phyloP scores from a whole-genome alignment of 2,329 filamentous ascomycete genomes.

The Cladosporium sp. region DNA sequence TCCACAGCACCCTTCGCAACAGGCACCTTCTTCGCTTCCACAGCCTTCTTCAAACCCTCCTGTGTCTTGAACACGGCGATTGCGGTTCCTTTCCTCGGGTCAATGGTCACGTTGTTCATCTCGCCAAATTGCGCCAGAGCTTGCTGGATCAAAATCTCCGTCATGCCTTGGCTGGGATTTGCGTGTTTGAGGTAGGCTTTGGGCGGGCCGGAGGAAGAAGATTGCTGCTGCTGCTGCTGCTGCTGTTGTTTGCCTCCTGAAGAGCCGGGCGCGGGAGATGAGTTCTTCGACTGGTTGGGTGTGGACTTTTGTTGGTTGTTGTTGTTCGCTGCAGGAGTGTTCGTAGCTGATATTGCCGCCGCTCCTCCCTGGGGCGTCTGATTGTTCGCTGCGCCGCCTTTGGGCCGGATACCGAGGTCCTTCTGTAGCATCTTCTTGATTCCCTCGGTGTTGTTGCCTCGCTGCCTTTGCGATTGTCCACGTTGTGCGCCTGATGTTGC shows the following conservation, averaged over 20 bases:
- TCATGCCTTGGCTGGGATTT: slow-evolving; percentile 88
- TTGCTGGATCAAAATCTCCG: slow-evolving; percentile 71
- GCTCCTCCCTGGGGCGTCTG: not conserved
- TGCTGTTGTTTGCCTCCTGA: slow-evolving; percentile 18
- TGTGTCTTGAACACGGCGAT: slow-evolving; percentile 84
- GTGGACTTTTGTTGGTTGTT: slow-evolving; percentile 12
- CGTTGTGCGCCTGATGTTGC: slow-evolving; percentile 20
- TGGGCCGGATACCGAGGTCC: slow-evolving; percentile 53
- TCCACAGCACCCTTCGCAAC: slow-evolving; percentile 84
- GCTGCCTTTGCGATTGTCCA: slow-evolving; percentile 24
- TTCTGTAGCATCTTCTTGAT: slow-evolving; percentile 55
- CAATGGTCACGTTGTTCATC: slow-evolving; percentile 80
- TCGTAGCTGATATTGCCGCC: slow-evolving; percentile 7
- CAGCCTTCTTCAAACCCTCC: slow-evolving; percentile 69
- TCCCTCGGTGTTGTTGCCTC: slow-evolving; percentile 28
- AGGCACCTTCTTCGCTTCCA: slow-evolving; percentile 73
- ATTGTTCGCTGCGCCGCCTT: slow-evolving; percentile 24
- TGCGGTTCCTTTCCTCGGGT: slow-evolving; percentile 90
- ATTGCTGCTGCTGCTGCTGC: slow-evolving; percentile 45
- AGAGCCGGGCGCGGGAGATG: slow-evolving; percentile 18
- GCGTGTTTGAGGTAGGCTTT: slow-evolving; percentile 55
- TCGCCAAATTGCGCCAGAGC: slow-evolving; percentile 70
- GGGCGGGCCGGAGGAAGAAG: slow-evolving; percentile 64
- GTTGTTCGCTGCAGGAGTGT: slow-evolving; percentile 9
- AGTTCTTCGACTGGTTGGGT: slow-evolving; percentile 31